Conservation (phyloP, 768 basidiomycete genomes). For the Rossbeevera mucosa region DNA sequence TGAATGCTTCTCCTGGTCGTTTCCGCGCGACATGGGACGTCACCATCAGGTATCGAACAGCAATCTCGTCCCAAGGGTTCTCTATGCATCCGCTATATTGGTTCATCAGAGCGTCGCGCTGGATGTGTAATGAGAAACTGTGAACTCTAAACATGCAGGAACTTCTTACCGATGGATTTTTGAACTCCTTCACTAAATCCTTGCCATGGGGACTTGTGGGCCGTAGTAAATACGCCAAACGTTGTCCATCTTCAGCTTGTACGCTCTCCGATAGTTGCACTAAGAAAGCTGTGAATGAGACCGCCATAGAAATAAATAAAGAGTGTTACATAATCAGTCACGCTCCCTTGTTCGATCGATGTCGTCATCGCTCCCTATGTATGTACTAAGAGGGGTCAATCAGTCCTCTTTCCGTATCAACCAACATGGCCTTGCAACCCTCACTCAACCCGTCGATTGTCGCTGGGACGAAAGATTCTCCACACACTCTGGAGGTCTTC, state of each 20-base stretch:
- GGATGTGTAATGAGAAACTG: slow-evolving; percentile 28
- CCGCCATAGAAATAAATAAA: too few relatives aligned
- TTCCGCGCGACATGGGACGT: slow-evolving; percentile 67
- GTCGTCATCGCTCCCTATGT: slow-evolving; percentile 2
- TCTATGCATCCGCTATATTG: slow-evolving; percentile 57
- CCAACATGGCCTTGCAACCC: slow-evolving; percentile 72
- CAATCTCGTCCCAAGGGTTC: slow-evolving; percentile 82
- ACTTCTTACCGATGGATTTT: slow-evolving; percentile 46
- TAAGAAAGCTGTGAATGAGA: slow-evolving; percentile 57
- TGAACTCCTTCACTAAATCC: slow-evolving; percentile 67
- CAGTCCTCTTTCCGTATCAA: neutral
- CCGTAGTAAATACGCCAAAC: slow-evolving; percentile 68
- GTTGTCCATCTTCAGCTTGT: slow-evolving; percentile 58
- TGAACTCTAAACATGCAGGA: neutral
- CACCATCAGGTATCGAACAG: slow-evolving; percentile 75
- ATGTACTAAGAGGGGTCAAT: neutral
- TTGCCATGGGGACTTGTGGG: slow-evolving; percentile 76
- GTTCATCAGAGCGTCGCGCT: slow-evolving; percentile 18
- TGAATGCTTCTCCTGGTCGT: slow-evolving; percentile 69
- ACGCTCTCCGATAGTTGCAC: slow-evolving; percentile 59
- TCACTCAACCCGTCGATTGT: slow-evolving; percentile 62
- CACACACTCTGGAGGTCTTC: slow-evolving; percentile 79
- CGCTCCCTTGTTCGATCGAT: too few relatives aligned
- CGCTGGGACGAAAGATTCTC: slow-evolving; percentile 53
- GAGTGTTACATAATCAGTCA: too few relatives aligned